These are phyloP conservation scores for Phytopythium aichiense DNA, from an alignment of 352 stramenopile genomes.

Conservation along the genomic window DNA sequence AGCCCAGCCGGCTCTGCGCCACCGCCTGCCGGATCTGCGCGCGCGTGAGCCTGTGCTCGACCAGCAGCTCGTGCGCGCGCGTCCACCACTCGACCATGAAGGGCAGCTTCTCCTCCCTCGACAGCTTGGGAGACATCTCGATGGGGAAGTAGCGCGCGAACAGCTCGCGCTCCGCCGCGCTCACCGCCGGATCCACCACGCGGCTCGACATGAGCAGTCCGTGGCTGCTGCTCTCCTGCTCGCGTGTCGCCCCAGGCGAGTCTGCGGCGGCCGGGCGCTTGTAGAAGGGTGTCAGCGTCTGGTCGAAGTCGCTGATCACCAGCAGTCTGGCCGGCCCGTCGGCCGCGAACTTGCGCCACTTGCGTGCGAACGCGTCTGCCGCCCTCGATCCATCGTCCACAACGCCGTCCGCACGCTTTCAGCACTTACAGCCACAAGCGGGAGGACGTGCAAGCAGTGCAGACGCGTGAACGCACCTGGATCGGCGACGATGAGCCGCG, in stretches of 20 bases:
- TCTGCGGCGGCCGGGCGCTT: constrained; percentile 13
- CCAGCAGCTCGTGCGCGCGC: constrained; percentile 30
- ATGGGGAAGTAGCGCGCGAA: constrained; percentile 68
- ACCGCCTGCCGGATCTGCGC: constrained; percentile 35
- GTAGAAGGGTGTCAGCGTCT: constrained; percentile 59
- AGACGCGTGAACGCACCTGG: background rate
- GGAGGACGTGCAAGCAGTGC: background rate
- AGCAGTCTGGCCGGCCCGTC: constrained; percentile 60
- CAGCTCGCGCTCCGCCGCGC: constrained; percentile 30
- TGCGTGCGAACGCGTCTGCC: constrained; percentile 60
- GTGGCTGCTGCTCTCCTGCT: constrained; percentile 24
- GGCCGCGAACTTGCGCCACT: constrained; percentile 64
- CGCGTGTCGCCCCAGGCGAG: background rate
- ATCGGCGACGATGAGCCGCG: constrained; percentile 5
- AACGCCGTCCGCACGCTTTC: too few species aligned
- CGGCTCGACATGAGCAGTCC: constrained; percentile 21
- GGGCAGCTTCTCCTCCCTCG: constrained; percentile 58
- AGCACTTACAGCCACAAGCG: too few species aligned
- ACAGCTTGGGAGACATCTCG: constrained; percentile 52
- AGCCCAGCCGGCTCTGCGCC: constrained; percentile 27
- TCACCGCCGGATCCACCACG: constrained; percentile 19
- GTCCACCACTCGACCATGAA: constrained; percentile 68
- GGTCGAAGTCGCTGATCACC: constrained; percentile 76
- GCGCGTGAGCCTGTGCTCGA: constrained; percentile 47
- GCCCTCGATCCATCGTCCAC: too few species aligned